Conservation (phyloP, 805 yeast species). For the Lachancea nothofagi region DNA sequence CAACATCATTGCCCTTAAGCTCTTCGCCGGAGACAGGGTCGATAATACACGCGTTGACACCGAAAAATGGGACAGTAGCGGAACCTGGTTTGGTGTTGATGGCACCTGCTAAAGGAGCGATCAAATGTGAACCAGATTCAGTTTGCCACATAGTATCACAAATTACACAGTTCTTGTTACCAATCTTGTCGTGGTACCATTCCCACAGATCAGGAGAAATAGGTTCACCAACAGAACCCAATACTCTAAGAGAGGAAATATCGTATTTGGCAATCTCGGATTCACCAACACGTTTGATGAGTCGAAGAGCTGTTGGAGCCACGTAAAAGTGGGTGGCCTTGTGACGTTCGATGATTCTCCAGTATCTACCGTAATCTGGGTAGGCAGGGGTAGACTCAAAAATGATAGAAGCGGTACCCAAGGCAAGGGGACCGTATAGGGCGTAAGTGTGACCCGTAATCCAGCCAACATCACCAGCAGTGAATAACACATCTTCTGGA, state of each 20-base stretch:
- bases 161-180: conserved; percentile 82
- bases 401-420: conserved; percentile 87
- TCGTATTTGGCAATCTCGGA: conserved; percentile 74
- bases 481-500: conserved; percentile 79
- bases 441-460: conserved; percentile 97
- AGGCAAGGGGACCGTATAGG: conserved; percentile 83
- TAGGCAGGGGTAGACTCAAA: conserved; percentile 98
- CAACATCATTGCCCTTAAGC: conserved; percentile 80
- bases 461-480: conserved; percentile 99
- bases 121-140: conserved; percentile 92
- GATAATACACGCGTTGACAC: conserved; percentile 82
- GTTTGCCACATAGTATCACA: conserved; percentile 99
- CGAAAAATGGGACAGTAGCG: conserved; percentile 95
- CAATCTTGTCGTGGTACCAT: conserved; percentile 93
- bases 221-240: conserved; percentile 98
- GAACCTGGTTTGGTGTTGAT: conserved; percentile 96
- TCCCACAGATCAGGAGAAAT: conserved; percentile 98
- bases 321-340: conserved; percentile 94
- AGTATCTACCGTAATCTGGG: conserved; percentile 91
- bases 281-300: conserved; percentile 86
- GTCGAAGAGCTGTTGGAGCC: conserved; percentile 96
- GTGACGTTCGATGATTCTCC: conserved; percentile 91
- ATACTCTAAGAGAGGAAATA: conserved; percentile 77
- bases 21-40: conserved; percentile 92
- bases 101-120: conserved; percentile 92